Conservation (phyloP, 768 basidiomycete genomes). For the Trametopsis cervina region DNA sequence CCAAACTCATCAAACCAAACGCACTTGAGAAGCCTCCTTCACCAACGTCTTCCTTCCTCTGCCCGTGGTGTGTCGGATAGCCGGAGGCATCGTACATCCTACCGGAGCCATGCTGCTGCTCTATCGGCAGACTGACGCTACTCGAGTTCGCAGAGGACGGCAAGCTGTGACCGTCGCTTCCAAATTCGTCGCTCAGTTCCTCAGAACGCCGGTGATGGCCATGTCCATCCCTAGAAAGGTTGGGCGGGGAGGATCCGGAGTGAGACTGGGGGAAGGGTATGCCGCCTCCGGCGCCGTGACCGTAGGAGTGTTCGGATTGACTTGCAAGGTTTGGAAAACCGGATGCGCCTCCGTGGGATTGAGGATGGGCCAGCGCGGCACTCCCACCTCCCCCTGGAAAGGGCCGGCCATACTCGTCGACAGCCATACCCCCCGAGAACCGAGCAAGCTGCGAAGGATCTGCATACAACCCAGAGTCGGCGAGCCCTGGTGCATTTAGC, state of each 20-base stretch:
- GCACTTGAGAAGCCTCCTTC: constrained; percentile 34
- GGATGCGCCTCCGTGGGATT: constrained; percentile 11
- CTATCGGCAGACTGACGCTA: constrained; percentile 39
- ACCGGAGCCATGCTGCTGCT: constrained; percentile 16
- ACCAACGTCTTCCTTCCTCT: constrained; percentile 19
- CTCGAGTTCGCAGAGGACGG: too few relatives aligned
- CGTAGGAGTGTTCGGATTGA: not conserved
- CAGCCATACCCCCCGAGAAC: too few relatives aligned
- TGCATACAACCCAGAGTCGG: too few relatives aligned
- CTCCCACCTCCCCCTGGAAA: constrained; percentile 14
- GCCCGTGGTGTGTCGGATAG: constrained; percentile 7
- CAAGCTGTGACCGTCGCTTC: too few relatives aligned
- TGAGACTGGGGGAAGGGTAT: constrained; percentile 13
- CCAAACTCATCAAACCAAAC: constrained; percentile 72
- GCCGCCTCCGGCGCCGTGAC: constrained; percentile 6
- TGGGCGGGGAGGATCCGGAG: constrained; percentile 7
- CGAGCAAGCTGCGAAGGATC: too few relatives aligned
- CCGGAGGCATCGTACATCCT: too few relatives aligned
- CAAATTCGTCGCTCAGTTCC: constrained; percentile 23
- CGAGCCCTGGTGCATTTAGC: not conserved
- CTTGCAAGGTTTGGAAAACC: constrained; percentile 4
- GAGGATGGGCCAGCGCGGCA: constrained; percentile 15
- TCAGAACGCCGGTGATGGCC: constrained; percentile 14
- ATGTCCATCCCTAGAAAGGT: too few relatives aligned
- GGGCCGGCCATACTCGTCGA: constrained; percentile 3